Base-by-base conservation (phyloP, 2,329 filamentous ascomycete species). In the Emmonsiellopsis sp. region DNA sequence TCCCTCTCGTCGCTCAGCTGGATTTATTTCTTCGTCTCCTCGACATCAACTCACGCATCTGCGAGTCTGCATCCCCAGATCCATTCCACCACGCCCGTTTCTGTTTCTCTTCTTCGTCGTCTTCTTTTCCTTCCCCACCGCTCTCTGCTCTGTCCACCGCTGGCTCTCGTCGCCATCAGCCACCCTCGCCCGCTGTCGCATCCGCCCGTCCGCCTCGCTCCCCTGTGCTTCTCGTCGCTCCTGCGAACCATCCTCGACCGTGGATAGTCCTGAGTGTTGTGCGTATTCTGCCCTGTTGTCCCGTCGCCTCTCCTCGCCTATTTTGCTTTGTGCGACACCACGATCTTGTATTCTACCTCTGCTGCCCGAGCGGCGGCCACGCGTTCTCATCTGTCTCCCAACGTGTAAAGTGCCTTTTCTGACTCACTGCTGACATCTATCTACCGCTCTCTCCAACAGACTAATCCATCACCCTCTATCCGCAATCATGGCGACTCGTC, bases 401-500 rank as follows among this genome's bases (percentile, higher is more conserved):
- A 32, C 17, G 34, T n/a, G 5, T 39, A 39, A 31, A 36, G n/a
- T 10, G 6, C 21, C 14, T 17, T 50, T 36, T 46, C 3, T 49
- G 46, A 51, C 13, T 36, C 32, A 39, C 27, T 45, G 46, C 52
- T 54, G 51, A 54, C 52, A 43, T 52, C 21, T 5, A 40, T 54
- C 48, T 53, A 17, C 31, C n/a, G 9, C n/a, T 42, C 21, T 9
- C 17, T 42, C 33, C 49, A 21, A 39, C 51, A 56, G 56, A 56
- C 27, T 32, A 39, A 44, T 33, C 42, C n/a, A 39, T 44, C 45
- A 31, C 27, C 36, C 37, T 8, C 50, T 34, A 49, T 49, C 53
- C 40, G 58, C 59, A 60, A 73, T 63, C 63, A 76, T 76, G 74
- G 71, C 72, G 70, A 62, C 67, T 60, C 66, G 68, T 54, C 67